Evolutionary conservation across 2,329 filamentous ascomycete genomes (phyloP).

Genomic region (Thielaviopsis ethacetica): DNA sequence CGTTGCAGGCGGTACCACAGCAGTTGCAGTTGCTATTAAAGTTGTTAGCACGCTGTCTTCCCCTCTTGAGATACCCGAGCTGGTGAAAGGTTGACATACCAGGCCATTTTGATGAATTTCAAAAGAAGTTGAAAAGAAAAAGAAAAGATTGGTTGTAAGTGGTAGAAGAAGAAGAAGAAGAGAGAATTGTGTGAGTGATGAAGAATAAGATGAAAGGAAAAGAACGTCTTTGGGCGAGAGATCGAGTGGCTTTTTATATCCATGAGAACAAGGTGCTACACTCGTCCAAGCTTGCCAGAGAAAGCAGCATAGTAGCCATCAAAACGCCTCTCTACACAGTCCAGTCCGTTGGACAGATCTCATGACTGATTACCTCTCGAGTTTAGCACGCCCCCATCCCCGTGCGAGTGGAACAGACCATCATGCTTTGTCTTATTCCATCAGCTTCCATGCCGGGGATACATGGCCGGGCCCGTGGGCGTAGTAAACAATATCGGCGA

Average conservation of each 20-base stretch:
- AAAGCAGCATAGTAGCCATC: too few species aligned
- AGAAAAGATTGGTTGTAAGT: constrained; percentile 1
- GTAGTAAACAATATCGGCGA: background rate
- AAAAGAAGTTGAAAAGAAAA: background rate
- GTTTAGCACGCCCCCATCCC: too few species aligned
- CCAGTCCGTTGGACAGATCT: too few species aligned
- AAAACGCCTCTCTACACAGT: too few species aligned
- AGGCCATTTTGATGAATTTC: constrained; percentile 11
- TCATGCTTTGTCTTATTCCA: too few species aligned
- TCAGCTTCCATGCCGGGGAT: background rate
- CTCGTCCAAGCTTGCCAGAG: too few species aligned
- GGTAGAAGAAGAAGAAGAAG: background rate
- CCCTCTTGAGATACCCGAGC: background rate
- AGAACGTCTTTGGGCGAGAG: background rate
- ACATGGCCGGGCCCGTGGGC: background rate
- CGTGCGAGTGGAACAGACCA: background rate
- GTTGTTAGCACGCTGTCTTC: background rate
- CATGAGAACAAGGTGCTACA: too few species aligned
- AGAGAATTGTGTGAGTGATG: background rate
- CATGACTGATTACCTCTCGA: too few species aligned
- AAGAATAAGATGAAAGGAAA: background rate
- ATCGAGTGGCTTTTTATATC: constrained; percentile 1
- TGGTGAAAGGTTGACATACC: constrained; percentile 1
- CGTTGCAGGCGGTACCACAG: constrained; percentile 6
- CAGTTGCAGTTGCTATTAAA: constrained; percentile 10